Conservation (phyloP, 495 filamentous ascomycete genomes). For the Chaetomidium leptoderma region DNA sequence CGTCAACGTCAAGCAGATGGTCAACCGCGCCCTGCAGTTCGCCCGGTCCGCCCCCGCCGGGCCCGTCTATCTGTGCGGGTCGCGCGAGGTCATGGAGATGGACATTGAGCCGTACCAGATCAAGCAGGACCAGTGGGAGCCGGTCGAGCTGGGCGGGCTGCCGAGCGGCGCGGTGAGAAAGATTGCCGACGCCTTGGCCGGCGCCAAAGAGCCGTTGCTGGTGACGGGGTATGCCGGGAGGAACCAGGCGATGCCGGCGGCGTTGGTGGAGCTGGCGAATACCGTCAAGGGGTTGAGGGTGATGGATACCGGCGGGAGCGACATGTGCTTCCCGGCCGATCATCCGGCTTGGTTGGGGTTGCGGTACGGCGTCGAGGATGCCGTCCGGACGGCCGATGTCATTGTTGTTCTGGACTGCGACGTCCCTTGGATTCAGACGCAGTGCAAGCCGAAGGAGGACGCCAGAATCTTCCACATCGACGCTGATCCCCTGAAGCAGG, state of each 20-base stretch:
- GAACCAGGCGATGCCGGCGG: constrained; percentile 62
- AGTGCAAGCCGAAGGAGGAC: constrained; percentile 53
- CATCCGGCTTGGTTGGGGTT: constrained; percentile 69
- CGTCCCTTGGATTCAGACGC: constrained; percentile 62
- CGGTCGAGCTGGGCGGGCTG: constrained; percentile 72
- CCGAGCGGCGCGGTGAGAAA: constrained; percentile 58
- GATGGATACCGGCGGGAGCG: constrained; percentile 82
- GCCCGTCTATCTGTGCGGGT: constrained; percentile 79
- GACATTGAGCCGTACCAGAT: constrained; percentile 79
- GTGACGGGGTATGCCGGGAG: constrained; percentile 83
- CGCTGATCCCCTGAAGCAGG: constrained; percentile 79
- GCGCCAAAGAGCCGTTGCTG: constrained; percentile 70
- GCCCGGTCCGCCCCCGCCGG: constrained; percentile 77
- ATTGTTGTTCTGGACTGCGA: constrained; percentile 86
- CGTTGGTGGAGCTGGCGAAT: constrained; percentile 74
- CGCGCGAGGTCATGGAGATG: constrained; percentile 88
- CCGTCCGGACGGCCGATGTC: constrained; percentile 71
- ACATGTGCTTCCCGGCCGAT: constrained; percentile 92
- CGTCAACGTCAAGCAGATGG: constrained; percentile 92
- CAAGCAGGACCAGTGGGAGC: constrained; percentile 68
- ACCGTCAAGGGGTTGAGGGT: constrained; percentile 75
- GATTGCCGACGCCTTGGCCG: constrained; percentile 66
- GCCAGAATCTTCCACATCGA: constrained; percentile 79
- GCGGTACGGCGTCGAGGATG: constrained; percentile 69
- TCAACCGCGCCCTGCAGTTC: constrained; percentile 85